Base-by-base conservation (phyloP, 768 basidiomycete species). In the Saitozyma podzolica region DNA sequence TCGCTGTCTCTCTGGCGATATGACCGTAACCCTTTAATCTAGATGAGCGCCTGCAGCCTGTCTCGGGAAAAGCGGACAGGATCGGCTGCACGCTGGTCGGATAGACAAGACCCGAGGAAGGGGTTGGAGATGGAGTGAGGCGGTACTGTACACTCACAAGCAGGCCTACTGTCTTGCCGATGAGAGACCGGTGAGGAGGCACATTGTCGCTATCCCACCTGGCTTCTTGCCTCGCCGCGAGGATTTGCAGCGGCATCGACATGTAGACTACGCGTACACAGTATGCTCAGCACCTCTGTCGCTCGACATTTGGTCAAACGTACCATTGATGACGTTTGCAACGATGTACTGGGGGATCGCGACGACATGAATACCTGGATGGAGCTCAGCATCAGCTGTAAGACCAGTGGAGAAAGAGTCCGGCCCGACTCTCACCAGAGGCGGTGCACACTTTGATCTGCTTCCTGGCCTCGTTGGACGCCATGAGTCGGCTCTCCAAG, bases 91-190 rank as follows among this genome's bases (percentile, higher is more conserved):
- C 29, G 29, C 2, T 29, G 29, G 29, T 29, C 29, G 29, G 29
- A 29, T 29, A 29, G 2, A 29, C n/a, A 37, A 42, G 14, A 48
- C 47, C 2, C 49, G 43, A 57, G 50, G 40, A 11, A 16, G 39
- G 37, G 37, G 16, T 4, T 41, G 13, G 51, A 39, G 54, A 48
- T 1, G 39, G 10, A 29, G 29, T 29, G 29, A 29, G 16, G 53
- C n/a, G 56, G 40, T 0, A 37, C n/a, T 51, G 40, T 0, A 37
- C 9, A 67, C 75, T 54, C 49, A 78, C 77, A 50, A 78, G 59
- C 58, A 78, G 49, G 8, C 77, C 77, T 6, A 68, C 71, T 6
- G 75, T 78, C 63, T 74, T 73, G 4, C 77, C 77, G 9, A 58
- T 45, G n/a, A 74, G 11, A 2, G 53, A 55, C 10, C 65, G 61